Conservation (phyloP, 169 alveolate genomes). For the Cyclospora cayetanensis region DNA sequence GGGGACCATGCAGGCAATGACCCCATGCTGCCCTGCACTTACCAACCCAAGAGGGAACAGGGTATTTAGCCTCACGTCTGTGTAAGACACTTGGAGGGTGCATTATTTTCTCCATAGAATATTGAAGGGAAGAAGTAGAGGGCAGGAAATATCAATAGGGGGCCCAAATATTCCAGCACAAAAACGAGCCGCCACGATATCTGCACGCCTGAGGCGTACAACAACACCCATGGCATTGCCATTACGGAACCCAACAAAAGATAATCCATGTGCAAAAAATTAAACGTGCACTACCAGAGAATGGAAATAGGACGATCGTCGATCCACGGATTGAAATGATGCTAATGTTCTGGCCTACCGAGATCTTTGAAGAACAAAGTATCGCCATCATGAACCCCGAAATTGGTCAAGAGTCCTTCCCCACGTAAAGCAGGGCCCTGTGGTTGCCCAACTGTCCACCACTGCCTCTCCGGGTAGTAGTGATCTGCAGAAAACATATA, state of each 20-base stretch:
- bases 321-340: not conserved
- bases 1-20: conserved; percentile 17
- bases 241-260: no score
- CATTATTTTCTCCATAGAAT: conserved; percentile 80
- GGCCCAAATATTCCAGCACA: conserved; percentile 97
- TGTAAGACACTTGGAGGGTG: conserved; percentile 75
- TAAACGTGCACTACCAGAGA: not conserved
- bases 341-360: not conserved
- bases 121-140: conserved; percentile 88
- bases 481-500: conserved; percentile 34
- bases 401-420: conserved; percentile 1
- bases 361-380: conserved; percentile 62
- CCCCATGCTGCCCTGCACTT: conserved; percentile 67
- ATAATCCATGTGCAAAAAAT: not conserved
- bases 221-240: not conserved
- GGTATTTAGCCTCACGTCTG: conserved; percentile 74
- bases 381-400: conserved; percentile 45
- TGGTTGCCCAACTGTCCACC: conserved; percentile 72
- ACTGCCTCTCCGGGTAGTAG: conserved; percentile 75
- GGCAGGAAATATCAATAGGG: conserved; percentile 93
- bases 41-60: not conserved
- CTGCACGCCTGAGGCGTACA: conserved; percentile 78
- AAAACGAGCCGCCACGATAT: conserved; percentile 97
- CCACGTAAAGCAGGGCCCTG: conserved; percentile 54
- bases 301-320: not conserved